Percentiles rank a stretch among this genome's conserved stretches.
Evolutionary conservation across 2,329 filamentous ascomycete genomes (phyloP).

Genomic region (Botryosphaeria agaves): DNA sequence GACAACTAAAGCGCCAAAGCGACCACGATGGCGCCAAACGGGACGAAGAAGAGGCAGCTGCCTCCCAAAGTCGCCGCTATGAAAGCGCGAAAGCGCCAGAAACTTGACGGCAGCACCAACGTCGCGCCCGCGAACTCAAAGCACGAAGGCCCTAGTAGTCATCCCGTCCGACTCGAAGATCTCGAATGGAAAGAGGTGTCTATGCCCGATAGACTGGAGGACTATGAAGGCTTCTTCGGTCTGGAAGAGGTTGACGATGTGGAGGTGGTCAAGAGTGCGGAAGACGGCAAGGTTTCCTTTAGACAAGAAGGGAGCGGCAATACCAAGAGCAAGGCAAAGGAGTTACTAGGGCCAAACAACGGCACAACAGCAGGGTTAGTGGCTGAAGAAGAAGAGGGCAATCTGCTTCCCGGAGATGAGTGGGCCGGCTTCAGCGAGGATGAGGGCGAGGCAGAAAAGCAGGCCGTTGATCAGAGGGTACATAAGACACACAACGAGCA

Average conservation of each 20-base stretch:
- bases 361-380: neutral
- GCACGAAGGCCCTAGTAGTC: slow-evolving; percentile 2
- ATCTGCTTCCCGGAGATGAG: slow-evolving; percentile 11
- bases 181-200: slow-evolving; percentile 46
- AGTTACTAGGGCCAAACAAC: neutral
- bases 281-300: slow-evolving; percentile 32
- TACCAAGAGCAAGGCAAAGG: neutral
- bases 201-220: slow-evolving; percentile 60
- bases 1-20: neutral
- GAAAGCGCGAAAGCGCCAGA: slow-evolving; percentile 26
- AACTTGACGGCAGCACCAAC: slow-evolving; percentile 11
- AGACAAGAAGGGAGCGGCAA: slow-evolving; percentile 6
- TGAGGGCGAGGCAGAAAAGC: slow-evolving; percentile 9
- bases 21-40: slow-evolving; percentile 8
- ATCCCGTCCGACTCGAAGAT: slow-evolving; percentile 28
- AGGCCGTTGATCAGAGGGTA: slow-evolving; percentile 14
- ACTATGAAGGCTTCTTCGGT: slow-evolving; percentile 87
- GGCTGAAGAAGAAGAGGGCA: slow-evolving; percentile 9
- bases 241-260: slow-evolving; percentile 87
- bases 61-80: slow-evolving; percentile 20
- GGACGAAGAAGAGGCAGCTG: slow-evolving; percentile 17
- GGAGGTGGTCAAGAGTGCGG: slow-evolving; percentile 48
- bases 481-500: slow-evolving; percentile 9
- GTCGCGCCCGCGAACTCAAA: neutral
- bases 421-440: slow-evolving; percentile 17